These are phyloP conservation scores for Austropuccinia psidii DNA, from an alignment of 1,284 basidiomycete species.

Conservation along the genomic window DNA sequence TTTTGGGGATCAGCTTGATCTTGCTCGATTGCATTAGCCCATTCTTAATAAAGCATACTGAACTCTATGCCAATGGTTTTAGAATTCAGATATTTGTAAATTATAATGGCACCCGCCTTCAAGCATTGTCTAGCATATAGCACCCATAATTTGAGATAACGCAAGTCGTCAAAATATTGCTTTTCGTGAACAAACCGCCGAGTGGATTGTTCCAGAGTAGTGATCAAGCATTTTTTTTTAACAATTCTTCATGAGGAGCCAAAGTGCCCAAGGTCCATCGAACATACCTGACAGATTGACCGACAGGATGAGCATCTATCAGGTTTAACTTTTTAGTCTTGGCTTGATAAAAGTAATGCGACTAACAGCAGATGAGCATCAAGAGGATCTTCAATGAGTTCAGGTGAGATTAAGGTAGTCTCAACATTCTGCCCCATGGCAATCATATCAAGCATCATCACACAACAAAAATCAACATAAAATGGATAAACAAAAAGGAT, in stretches of 20 bases:
- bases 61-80: slow-evolving; percentile 70
- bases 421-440: no score
- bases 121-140: slow-evolving; percentile 61
- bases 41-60: slow-evolving; percentile 76
- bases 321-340: no score
- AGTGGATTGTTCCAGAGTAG: slow-evolving; percentile 66
- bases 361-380: slow-evolving; percentile 29
- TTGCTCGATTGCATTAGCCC: slow-evolving; percentile 63
- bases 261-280: slow-evolving; percentile 47
- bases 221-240: slow-evolving; percentile 54
- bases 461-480: no score
- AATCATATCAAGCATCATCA: no score
- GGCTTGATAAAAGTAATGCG: neutral
- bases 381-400: slow-evolving; percentile 32
- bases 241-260: slow-evolving; percentile 43
- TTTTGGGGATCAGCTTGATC: neutral
- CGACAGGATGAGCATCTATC: no score
- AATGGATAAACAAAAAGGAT: no score
- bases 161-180: slow-evolving; percentile 71
- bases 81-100: slow-evolving; percentile 66
- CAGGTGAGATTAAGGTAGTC: no score
- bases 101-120: slow-evolving; percentile 53
- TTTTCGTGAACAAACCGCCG: slow-evolving; percentile 69
- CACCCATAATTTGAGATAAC: slow-evolving; percentile 83
- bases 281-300: slow-evolving; percentile 46